Base-by-base conservation (phyloP, 1,284 basidiomycete species). In the Apiotrichum mycotoxinovorans region DNA sequence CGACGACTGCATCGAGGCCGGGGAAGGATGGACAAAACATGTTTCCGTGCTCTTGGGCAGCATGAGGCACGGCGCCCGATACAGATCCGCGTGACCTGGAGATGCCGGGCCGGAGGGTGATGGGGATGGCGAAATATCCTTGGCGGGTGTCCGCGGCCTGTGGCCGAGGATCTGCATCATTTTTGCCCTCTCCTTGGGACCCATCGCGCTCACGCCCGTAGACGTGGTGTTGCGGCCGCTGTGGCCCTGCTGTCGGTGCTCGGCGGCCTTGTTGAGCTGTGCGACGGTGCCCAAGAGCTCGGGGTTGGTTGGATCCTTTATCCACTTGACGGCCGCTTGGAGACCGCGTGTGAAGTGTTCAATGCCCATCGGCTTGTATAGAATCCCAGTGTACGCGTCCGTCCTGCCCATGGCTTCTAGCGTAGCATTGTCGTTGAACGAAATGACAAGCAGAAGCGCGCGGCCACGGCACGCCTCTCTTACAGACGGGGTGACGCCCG, bases 311-410 rank as follows among this genome's bases (percentile, higher is more conserved):
- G 46, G 46, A 12, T 48, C 46, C 4, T 35, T 22, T 54, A 27
- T 63, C 62, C 52, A 70, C 62, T 20, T 56, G 53, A 34, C 62
- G 57, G 14, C 65, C 53, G 18, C 65, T 61, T n/a, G 68, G 65
- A 95, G 79, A 7, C 86, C 83, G 17, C 81, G 72, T 35, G 85
- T 83, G 53, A 96, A 79, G 33, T 87, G 84, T 49, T 84, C 84
- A 0, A 92, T 93, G 1, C 92, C 91, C 27, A 86, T 86, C 3
- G 93, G 93, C 74, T 97, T 97, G 81, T 17, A 89, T 84, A 72
- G 88, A 89, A 73, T 91, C 88, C 30, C 92, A 91, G 51, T 23
- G 92, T 92, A n/a, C 85, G 83, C 27, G 22, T 43, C 37, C 18
- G 35, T 48, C 14, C 52, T 10, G 25, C 47, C 51, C 33, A 80